phyloP scores from a whole-genome alignment of 495 filamentous ascomycete genomes.

The Aspergillus avenaceus region DNA sequence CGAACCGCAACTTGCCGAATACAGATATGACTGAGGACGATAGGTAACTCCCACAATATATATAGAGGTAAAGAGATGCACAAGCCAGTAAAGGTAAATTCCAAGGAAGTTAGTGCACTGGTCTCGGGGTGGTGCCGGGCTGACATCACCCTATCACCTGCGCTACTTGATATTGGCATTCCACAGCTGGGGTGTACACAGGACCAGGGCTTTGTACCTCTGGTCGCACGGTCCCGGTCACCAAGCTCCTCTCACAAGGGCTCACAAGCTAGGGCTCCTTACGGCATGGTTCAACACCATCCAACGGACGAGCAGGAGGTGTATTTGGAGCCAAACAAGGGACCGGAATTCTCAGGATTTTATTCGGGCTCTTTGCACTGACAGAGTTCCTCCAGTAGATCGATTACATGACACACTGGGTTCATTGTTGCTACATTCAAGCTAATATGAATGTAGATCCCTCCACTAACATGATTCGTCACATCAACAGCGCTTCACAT shows the following conservation, averaged over 20 bases:
- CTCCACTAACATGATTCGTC: constrained; percentile 1
- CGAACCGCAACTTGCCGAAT: neutral
- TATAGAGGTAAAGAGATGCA: constrained; percentile 1
- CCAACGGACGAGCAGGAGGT: neutral
- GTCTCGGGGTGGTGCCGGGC: neutral
- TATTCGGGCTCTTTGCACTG: neutral
- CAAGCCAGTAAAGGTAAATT: constrained; percentile 3
- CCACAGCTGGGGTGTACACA: constrained; percentile 12
- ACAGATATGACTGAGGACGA: neutral
- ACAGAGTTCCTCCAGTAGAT: neutral
- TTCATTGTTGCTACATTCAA: neutral
- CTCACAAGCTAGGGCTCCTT: neutral
- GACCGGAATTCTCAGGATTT: neutral
- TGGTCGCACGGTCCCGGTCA: neutral
- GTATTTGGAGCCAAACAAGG: constrained; percentile 1
- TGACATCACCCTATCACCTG: constrained; percentile 18
- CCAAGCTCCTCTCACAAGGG: neutral
- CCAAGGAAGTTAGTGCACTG: neutral
- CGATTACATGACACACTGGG: neutral
- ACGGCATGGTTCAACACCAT: neutral
- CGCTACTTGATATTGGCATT: constrained; percentile 14
- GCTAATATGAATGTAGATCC: neutral
- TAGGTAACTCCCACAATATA: neutral
- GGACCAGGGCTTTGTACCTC: constrained; percentile 1
- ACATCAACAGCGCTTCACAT: constrained; percentile 8